Conservation (phyloP, 306 rosid genomes). For the Ormosia emarginata region DNA sequence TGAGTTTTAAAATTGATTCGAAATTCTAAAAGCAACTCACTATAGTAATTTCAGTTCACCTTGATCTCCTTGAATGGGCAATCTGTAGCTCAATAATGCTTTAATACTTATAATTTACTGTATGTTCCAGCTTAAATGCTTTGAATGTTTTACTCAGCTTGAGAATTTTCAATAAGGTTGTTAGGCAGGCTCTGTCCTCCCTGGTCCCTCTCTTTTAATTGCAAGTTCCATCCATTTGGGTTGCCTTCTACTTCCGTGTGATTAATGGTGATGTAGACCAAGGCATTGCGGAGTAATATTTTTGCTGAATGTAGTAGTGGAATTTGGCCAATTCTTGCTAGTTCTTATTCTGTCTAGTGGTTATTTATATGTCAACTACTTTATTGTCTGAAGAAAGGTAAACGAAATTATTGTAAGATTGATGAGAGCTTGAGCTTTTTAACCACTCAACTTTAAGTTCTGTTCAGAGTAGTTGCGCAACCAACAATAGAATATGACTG, state of each 20-base stretch:
- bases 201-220: slow-evolving; percentile 34
- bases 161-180: slow-evolving; percentile 25
- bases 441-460: slow-evolving; percentile 9
- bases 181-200: slow-evolving; percentile 10
- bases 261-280: slow-evolving; percentile 13
- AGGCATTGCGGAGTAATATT: neutral
- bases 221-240: slow-evolving; percentile 3
- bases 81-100: neutral
- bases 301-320: neutral
- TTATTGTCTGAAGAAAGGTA: slow-evolving; percentile 10
- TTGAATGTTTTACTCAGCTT: neutral
- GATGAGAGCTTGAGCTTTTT: slow-evolving; percentile 7
- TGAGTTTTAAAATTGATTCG: neutral
- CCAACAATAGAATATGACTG: slow-evolving; percentile 7
- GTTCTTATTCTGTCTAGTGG: slow-evolving; percentile 7
- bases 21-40: neutral
- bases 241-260: neutral
- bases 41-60: neutral
- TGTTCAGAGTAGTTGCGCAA: slow-evolving; percentile 6
- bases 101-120: neutral
- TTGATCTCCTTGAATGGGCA: neutral
- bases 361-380: slow-evolving; percentile 18
- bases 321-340: neutral
- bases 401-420: neutral
- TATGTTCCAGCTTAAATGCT: neutral